A percentile compares a stretch with the other conserved stretches of the same genome.
phyloP scores from a whole-genome alignment of 352 stramenopile genomes.

The Aphanomyces stellatus region DNA sequence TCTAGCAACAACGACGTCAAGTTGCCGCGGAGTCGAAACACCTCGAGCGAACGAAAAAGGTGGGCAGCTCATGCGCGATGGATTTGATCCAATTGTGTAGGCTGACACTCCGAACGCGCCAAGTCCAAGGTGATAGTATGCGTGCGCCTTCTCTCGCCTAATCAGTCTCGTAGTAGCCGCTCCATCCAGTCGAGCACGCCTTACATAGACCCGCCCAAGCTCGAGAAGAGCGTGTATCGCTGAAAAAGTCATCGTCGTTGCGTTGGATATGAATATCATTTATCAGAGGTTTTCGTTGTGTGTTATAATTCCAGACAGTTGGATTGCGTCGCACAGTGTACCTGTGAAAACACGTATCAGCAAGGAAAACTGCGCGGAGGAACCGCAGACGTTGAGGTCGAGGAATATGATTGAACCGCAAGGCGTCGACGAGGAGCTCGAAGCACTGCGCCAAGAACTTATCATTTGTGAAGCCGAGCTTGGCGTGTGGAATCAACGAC shows the following conservation, averaged over 20 bases:
- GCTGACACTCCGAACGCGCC: background rate
- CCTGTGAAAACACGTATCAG: too few relatives aligned
- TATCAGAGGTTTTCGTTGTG: too few relatives aligned
- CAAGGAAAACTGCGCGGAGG: too few relatives aligned
- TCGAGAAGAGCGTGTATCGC: slow-evolving; percentile 18
- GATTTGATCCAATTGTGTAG: background rate
- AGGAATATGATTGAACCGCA: background rate
- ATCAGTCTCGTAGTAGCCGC: slow-evolving; percentile 3
- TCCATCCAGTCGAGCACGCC: slow-evolving; percentile 9
- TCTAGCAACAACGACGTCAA: slow-evolving; percentile 9
- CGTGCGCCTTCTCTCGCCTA: too few relatives aligned
- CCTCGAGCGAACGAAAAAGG: slow-evolving; percentile 10
- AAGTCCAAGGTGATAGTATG: too few relatives aligned
- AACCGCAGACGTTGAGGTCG: too few relatives aligned
- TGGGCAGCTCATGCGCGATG: background rate
- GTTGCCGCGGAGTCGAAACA: slow-evolving; percentile 13
- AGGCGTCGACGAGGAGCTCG: background rate
- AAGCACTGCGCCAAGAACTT: slow-evolving; percentile 2
- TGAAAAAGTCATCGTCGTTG: too few relatives aligned
- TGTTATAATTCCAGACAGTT: too few relatives aligned
- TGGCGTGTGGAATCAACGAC: slow-evolving; percentile 5
- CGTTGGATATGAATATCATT: too few relatives aligned
- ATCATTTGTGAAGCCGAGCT: slow-evolving; percentile 12
- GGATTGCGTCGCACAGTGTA: too few relatives aligned
- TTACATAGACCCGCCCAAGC: slow-evolving; percentile 11